Evolutionary conservation across 2,329 filamentous ascomycete species (phyloP), one percentile per base, ranked within the genome.

Genomic region (Aspergillus bombycis): DNA sequence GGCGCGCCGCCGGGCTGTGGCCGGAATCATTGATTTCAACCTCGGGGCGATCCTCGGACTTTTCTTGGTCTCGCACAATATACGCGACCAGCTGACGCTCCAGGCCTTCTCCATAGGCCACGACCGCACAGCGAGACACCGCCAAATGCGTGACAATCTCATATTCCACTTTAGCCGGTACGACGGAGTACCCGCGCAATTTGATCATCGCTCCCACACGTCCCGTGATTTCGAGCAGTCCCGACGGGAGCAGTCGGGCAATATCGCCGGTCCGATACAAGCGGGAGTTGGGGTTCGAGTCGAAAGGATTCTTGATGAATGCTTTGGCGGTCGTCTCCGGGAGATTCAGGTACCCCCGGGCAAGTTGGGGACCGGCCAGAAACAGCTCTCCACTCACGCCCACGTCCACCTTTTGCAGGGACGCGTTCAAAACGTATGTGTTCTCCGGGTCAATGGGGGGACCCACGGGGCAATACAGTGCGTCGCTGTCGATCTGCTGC

Each of bases 161-260:
- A 68, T 88, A 90, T 74, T 94, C 90, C 1, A 93, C 90, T 63
- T 91, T 91, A 9, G 88, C 88, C 7, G 91, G 91, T 28, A 93
- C 90, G 3, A 93, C 89, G 1, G 89, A 92, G 72, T 93, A 93
- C 1, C 91, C 91, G 62, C 91, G 87, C 12, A 92, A 85, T 78
- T 93, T 93, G 79, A 93, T 93, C 90, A 93, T 93, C 14, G 88
- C 86, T 16, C 90, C 90, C 1, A 92, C 89, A 58, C 91, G 87
- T 38, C 91, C 91, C 8, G 89, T 92, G 64, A 93, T 92, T 73
- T 93, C 90, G 9, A 93, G 82, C 7, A 89, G 80, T 1, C 91
- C 91, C 1, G 85, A 89, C 0, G 88, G 82, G 8, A 92, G 82
- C 45, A 91, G 76, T 2, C 89, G 84, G 0, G 90, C 91, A 58